A percentile compares a stretch with the other conserved stretches of the same genome.
These are phyloP conservation scores for Mycena citricolor DNA, from an alignment of 1,284 basidiomycete species.

Conservation along the genomic window DNA sequence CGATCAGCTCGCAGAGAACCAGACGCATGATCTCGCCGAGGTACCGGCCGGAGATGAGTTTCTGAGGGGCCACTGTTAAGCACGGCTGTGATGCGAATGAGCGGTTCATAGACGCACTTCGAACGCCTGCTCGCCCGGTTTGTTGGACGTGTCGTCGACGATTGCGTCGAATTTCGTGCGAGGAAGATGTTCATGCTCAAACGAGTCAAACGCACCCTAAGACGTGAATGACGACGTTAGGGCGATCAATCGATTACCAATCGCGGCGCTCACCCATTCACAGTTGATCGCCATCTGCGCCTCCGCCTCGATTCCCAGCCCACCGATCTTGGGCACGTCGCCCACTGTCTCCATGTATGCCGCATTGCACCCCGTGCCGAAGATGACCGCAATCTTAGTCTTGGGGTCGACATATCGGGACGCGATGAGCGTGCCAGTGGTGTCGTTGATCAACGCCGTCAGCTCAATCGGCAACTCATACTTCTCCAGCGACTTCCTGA, in stretches of 20 bases:
- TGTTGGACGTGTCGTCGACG: slow-evolving; percentile 94
- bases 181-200: slow-evolving; percentile 91
- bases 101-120: slow-evolving; percentile 49
- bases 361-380: slow-evolving; percentile 98
- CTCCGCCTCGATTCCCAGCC: slow-evolving; percentile 68
- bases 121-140: slow-evolving; percentile 93
- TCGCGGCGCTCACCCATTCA: slow-evolving; percentile 84
- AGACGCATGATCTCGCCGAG: slow-evolving; percentile 95
- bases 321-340: slow-evolving; percentile 76
- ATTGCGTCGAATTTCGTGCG: slow-evolving; percentile 92
- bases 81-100: neutral
- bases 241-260: neutral
- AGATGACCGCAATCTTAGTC: slow-evolving; percentile 94
- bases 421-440: slow-evolving; percentile 95
- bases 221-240: neutral
- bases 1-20: slow-evolving; percentile 93
- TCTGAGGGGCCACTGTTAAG: slow-evolving; percentile 46
- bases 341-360: slow-evolving; percentile 92
- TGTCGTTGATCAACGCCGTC: slow-evolving; percentile 93
- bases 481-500: slow-evolving; percentile 79
- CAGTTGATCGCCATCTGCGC: slow-evolving; percentile 96
- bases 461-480: slow-evolving; percentile 71
- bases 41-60: slow-evolving; percentile 98
- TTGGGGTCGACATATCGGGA: slow-evolving; percentile 92
- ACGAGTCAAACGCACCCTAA: slow-evolving; percentile 96